Evolutionary conservation across 192 early-diverging fungal species (phyloP).

Genomic region (Funneliformis geosporum): DNA sequence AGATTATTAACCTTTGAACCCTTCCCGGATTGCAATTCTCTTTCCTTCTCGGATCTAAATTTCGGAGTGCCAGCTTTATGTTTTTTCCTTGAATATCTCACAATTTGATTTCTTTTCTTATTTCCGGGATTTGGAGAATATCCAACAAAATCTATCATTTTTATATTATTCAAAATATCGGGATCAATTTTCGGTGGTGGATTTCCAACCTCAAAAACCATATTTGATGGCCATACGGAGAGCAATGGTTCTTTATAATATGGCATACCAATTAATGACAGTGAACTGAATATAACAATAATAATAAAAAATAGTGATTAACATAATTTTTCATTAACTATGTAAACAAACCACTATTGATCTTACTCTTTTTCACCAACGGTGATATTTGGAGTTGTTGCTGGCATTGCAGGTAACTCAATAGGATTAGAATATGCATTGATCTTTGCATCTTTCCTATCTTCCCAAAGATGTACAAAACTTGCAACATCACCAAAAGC

Average conservation of each 20-base stretch:
- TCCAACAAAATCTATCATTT: conserved; percentile 90
- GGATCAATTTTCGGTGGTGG: conserved; percentile 75
- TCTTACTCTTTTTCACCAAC: conserved; percentile 59
- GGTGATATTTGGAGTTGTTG: conserved; percentile 43
- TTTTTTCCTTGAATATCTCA: conserved; percentile 42
- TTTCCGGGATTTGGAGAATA: conserved; percentile 88
- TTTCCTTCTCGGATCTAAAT: conserved; percentile 79
- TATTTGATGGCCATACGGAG: conserved; percentile 71
- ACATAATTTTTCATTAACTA: background rate
- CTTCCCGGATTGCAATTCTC: conserved; percentile 62
- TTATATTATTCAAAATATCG: conserved; percentile 73
- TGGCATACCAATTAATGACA: conserved; percentile 80
- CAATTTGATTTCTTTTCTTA: conserved; percentile 75
- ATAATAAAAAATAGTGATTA: background rate
- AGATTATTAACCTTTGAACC: conserved; percentile 28
- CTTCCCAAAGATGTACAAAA: conserved; percentile 77
- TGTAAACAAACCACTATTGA: background rate
- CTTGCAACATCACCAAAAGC: conserved; percentile 79
- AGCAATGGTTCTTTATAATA: conserved; percentile 76
- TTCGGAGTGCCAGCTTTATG: conserved; percentile 63
- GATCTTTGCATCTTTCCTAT: conserved; percentile 61
- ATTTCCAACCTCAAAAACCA: conserved; percentile 71
- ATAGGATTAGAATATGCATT: conserved; percentile 64
- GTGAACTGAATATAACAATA: conserved; percentile 55
- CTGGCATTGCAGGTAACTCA: conserved; percentile 52